Evolutionary conservation across 2,329 filamentous ascomycete species (phyloP).

Genomic region (Pseudogymnoascus sp.): DNA sequence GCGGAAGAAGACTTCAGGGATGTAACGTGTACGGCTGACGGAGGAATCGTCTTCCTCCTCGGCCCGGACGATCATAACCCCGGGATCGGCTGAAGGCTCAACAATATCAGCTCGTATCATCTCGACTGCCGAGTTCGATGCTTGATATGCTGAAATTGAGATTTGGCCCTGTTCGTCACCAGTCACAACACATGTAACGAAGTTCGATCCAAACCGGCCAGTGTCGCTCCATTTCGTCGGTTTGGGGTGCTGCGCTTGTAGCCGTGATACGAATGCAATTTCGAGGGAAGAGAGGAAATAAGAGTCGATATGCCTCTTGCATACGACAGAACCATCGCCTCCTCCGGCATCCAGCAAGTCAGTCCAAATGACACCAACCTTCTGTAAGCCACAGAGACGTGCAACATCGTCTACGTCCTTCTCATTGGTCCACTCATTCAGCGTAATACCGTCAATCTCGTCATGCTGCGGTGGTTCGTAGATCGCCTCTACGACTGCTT

Average conservation of each 20-base stretch:
- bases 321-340: constrained; percentile 79
- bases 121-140: constrained; percentile 89
- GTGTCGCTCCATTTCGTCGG: constrained; percentile 96
- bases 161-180: constrained; percentile 87
- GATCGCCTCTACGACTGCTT: constrained; percentile 93
- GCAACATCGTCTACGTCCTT: constrained; percentile 75
- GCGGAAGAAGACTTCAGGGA: constrained; percentile 95
- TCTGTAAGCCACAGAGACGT: constrained; percentile 74
- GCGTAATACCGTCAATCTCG: constrained; percentile 80
- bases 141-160: constrained; percentile 84
- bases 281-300: constrained; percentile 88
- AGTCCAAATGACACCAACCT: constrained; percentile 89
- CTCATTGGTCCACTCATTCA: constrained; percentile 81
- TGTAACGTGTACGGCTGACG: constrained; percentile 70
- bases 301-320: constrained; percentile 92
- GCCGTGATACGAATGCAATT: constrained; percentile 77
- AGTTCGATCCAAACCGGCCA: constrained; percentile 88
- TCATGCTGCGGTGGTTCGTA: constrained; percentile 91
- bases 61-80: constrained; percentile 87
- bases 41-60: constrained; percentile 78
- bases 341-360: constrained; percentile 78
- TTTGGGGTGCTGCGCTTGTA: constrained; percentile 84
- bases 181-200: constrained; percentile 93
- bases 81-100: constrained; percentile 88
- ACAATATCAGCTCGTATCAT: constrained; percentile 95